A percentile compares a stretch with the other conserved stretches of the same genome.
phyloP scores from a whole-genome alignment of 2,329 filamentous ascomycete genomes.

The Beauveria caledonica region DNA sequence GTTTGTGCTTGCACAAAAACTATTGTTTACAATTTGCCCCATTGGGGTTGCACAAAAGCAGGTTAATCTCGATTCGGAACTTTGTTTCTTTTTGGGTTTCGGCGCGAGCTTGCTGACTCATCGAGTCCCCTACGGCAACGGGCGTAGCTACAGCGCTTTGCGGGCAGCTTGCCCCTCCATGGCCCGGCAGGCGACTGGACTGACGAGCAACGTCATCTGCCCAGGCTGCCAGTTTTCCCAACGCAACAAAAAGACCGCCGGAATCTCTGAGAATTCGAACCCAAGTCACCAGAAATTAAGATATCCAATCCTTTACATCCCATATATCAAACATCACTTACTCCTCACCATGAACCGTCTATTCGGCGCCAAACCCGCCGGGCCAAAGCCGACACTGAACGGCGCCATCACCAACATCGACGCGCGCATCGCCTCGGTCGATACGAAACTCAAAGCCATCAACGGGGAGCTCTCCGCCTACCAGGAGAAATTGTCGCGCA shows the following conservation, averaged over 20 bases:
- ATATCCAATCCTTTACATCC: background rate
- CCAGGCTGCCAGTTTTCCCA: background rate
- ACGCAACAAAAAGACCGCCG: background rate
- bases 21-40: constrained; percentile 12
- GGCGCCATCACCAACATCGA: constrained; percentile 81
- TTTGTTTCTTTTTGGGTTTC: constrained; percentile 2
- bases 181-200: background rate
- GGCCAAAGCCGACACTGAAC: constrained; percentile 82
- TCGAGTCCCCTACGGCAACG: background rate
- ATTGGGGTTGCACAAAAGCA: background rate
- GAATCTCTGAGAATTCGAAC: background rate
- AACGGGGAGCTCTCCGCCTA: constrained; percentile 86
- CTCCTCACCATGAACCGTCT: constrained; percentile 75
- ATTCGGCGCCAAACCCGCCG: constrained; percentile 80
- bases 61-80: constrained; percentile 3
- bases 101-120: constrained; percentile 2
- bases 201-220: background rate
- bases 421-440: constrained; percentile 73
- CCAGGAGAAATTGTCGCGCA: constrained; percentile 78
- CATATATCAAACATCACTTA: background rate
- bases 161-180: background rate
- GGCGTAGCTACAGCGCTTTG: background rate
- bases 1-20: background rate
- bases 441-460: constrained; percentile 88
- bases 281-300: background rate